Percentiles rank a stretch among this genome's conserved stretches.
Conservation (phyloP, 108 stramenopile genomes). For the Schizochytrium sp. region DNA sequence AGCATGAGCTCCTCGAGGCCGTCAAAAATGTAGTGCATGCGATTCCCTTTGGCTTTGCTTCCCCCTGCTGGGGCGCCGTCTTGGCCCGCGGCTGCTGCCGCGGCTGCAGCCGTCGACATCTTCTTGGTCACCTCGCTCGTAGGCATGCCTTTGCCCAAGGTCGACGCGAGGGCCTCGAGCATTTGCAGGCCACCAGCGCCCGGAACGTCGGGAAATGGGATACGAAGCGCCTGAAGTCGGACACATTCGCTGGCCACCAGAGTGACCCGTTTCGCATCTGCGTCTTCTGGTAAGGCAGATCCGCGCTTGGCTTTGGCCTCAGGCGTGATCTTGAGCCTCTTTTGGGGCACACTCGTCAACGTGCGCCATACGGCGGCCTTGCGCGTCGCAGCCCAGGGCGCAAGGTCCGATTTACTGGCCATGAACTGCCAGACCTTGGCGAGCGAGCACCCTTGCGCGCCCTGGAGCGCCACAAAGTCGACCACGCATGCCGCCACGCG, state of each 20-base stretch:
- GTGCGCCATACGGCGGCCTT: background rate
- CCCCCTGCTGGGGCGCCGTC: background rate
- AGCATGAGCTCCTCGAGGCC: background rate
- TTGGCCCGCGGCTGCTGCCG: background rate
- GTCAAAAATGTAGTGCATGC: background rate
- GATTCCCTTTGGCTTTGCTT: too few species aligned
- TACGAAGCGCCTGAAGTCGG: background rate
- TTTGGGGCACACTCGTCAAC: background rate
- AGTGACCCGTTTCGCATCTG: background rate
- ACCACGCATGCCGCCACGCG: background rate
- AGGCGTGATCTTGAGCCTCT: background rate
- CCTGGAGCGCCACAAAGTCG: background rate
- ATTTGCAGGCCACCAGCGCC: background rate
- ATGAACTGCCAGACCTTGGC: background rate
- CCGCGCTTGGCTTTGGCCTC: background rate
- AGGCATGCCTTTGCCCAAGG: background rate
- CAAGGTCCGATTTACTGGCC: background rate
- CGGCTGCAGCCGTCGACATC: background rate
- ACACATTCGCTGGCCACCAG: background rate
- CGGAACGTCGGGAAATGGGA: background rate
- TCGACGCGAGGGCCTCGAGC: background rate
- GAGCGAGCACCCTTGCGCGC: background rate
- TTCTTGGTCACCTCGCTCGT: background rate
- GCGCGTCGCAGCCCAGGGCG: background rate
- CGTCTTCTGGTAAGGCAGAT: background rate